Evolutionary conservation across 805 yeast species (phyloP), one percentile per base, ranked within the genome.

Genomic region (Maudiozyma turicensis): DNA sequence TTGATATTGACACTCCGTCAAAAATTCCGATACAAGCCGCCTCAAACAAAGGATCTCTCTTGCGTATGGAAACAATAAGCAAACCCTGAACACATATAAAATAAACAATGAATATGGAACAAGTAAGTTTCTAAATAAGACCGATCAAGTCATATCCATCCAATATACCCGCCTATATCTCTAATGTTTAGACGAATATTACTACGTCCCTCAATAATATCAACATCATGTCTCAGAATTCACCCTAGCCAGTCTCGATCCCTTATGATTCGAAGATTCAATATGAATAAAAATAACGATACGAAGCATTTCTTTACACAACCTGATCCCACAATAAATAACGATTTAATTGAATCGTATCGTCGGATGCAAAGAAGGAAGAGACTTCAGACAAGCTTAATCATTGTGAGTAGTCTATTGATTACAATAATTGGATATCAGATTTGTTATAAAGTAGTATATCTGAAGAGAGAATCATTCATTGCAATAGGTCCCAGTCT

Each of bases 391-490:
- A 46, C 44, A 9, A 34, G 44, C 28, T 20, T 40, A 7, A 53
- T 56, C 8, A 33, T 56, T 15, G 10, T 52, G 1, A 45, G 49
- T 9, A 54, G 58, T 7, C 14, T 58, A 6, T 39, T 63, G 15
- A 57, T 57, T 7, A 46, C 51, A 1, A 41, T 63, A n/a, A 26
- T 64, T 26, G 65, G 65, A 10, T 64, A 64, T 48, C 48, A 58
- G 3, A 45, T 65, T 3, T 54, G 58, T 38, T 65, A 64, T 49
- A 63, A 54, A 51, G 65, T 61, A 8, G 31, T 61, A 4, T 63
- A 59, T 47, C 39, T 43, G 40, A 50, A 50, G 26, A 58, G 62
- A 39, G 63, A 61, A 38, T 50, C 55, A 10, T 65, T 58, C 44
- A 50, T 61, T 14, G 63, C 66, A 15, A 41, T 62, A 15, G 54